These are phyloP conservation scores for Dryas integrifolia DNA, from an alignment of 331 rosid species.

Conservation along the genomic window DNA sequence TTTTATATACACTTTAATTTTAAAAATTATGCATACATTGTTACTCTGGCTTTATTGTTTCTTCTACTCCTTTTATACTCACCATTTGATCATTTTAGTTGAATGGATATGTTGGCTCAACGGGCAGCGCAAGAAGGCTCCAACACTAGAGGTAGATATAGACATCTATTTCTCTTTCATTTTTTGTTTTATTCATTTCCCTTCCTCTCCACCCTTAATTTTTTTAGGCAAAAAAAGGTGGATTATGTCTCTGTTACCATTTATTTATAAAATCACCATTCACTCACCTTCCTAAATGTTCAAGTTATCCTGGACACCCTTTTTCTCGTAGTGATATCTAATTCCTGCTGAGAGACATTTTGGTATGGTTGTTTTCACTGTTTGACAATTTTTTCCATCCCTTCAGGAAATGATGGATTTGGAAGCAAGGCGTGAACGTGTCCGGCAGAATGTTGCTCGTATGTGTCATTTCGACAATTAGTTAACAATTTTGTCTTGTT, in stretches of 20 bases:
- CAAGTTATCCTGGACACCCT: neutral
- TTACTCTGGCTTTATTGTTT: conserved; percentile 12
- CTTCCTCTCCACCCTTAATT: neutral
- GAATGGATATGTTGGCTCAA: conserved; percentile 99
- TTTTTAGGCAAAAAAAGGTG: neutral
- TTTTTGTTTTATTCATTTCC: neutral
- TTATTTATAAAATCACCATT: neutral
- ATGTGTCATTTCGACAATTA: conserved; percentile 37
- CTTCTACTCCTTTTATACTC: conserved; percentile 21
- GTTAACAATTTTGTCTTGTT: neutral
- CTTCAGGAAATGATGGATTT: conserved; percentile 72
- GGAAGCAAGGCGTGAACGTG: conserved; percentile 82
- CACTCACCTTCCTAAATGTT: neutral
- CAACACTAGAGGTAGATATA: conserved; percentile 66
- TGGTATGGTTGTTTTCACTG: neutral
- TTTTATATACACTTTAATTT: neutral
- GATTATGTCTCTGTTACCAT: neutral
- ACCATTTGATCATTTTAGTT: conserved; percentile 52
- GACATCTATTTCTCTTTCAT: conserved; percentile 5
- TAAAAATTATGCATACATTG: neutral
- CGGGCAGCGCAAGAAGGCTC: conserved; percentile 94
- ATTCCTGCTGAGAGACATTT: neutral
- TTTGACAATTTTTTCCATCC: conserved; percentile 23
- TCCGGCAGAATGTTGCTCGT: conserved; percentile 82
- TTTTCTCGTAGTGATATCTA: neutral